A percentile compares a stretch with the other conserved stretches of the same genome.
Evolutionary conservation across 108 stramenopile genomes (phyloP).

Genomic region (Schizochytrium sp.): DNA sequence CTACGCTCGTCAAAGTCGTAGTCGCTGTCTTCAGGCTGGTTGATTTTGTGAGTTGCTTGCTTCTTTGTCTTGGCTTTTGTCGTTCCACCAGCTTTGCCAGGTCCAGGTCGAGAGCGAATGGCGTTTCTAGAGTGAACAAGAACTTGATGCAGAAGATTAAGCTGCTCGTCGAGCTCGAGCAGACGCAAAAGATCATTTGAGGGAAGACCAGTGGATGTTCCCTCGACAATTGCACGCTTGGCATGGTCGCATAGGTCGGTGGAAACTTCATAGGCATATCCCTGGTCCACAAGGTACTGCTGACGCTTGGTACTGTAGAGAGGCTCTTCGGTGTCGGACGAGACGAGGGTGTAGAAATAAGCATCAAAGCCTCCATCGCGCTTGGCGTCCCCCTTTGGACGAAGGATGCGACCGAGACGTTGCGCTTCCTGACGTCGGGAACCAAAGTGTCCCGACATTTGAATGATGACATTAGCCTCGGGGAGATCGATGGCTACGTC

Average conservation of each 20-base stretch:
- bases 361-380: constrained; percentile 90
- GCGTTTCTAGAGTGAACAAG: not conserved
- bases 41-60: too few relatives aligned
- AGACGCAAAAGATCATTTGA: not conserved
- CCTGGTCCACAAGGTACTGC: constrained; percentile 97
- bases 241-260: constrained; percentile 72
- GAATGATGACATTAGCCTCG: constrained; percentile 98
- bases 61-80: too few relatives aligned
- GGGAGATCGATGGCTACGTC: constrained; percentile 98
- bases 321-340: constrained; percentile 96
- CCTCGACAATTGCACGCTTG: constrained; percentile 5
- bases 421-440: constrained; percentile 98
- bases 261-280: constrained; percentile 99
- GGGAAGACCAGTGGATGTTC: not conserved
- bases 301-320: constrained; percentile 91
- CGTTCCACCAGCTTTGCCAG: not conserved
- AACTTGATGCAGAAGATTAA: not conserved
- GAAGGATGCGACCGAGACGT: constrained; percentile 90
- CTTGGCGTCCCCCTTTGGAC: constrained; percentile 80
- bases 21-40: not conserved
- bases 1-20: not conserved
- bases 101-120: too few relatives aligned
- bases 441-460: constrained; percentile 94
- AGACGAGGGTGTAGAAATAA: constrained; percentile 97
- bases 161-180: not conserved